Conservation (phyloP, 2,329 filamentous ascomycete genomes). For the Claviceps citrina region DNA sequence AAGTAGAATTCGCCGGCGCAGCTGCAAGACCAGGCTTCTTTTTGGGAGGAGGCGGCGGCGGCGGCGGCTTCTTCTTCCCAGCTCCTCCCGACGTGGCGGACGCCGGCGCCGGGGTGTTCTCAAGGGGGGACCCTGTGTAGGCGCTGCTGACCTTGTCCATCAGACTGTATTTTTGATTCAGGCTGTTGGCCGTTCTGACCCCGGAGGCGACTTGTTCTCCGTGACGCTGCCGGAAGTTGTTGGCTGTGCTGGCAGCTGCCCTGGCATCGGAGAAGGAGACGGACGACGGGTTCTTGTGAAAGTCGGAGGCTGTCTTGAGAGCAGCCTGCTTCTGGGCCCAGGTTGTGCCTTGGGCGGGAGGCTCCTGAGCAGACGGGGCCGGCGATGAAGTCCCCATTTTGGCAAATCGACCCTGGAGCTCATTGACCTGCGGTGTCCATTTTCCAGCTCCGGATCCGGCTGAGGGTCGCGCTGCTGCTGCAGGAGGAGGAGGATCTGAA, state of each 20-base stretch:
- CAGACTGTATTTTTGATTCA: conserved; percentile 49
- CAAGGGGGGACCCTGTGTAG: conserved; percentile 6
- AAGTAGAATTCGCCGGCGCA: conserved; percentile 8
- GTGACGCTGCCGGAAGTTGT: conserved; percentile 56
- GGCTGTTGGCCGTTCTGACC: conserved; percentile 36
- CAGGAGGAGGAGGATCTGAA: conserved; percentile 13
- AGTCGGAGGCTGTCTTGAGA: conserved; percentile 41
- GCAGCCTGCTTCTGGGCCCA: conserved; percentile 52
- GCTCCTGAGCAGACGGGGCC: conserved; percentile 8
- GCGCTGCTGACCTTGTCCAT: conserved; percentile 20
- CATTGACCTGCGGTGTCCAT: conserved; percentile 35
- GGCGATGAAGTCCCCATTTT: conserved; percentile 28
- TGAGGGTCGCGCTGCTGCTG: conserved; percentile 8
- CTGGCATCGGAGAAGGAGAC: conserved; percentile 44
- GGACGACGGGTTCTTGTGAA: conserved; percentile 45
- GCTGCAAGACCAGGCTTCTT: conserved; percentile 31
- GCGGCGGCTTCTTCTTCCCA: conserved; percentile 39
- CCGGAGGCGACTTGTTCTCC: conserved; percentile 51
- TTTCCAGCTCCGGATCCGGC: conserved; percentile 9
- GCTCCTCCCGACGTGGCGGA: conserved; percentile 7
- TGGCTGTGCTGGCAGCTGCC: conserved; percentile 43
- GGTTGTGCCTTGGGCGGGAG: conserved; percentile 36
- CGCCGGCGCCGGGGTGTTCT: not conserved
- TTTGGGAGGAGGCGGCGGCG: conserved; percentile 37
- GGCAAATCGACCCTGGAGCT: conserved; percentile 54